Base-by-base conservation (phyloP, 306 rosid species). In the Crotalaria pallida region DNA sequence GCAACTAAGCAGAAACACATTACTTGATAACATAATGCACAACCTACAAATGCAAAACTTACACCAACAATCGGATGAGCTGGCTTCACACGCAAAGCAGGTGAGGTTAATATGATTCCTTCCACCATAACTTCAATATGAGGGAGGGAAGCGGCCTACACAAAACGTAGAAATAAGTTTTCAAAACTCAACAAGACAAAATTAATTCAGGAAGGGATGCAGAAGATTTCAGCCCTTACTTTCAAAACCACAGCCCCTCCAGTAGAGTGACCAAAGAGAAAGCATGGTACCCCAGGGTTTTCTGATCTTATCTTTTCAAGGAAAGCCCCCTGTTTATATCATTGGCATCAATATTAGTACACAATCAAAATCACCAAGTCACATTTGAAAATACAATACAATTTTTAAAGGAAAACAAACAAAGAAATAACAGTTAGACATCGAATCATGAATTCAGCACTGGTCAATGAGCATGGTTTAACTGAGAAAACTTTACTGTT, bases 251-350 rank as follows among this genome's bases (percentile, higher is more conserved):
- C 96, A 53, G 97, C 97, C 15, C 99, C 99, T 24, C 99, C 99
- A n/a, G 99, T 91, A 53, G 99, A 95, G 69, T 95, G 99, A 47
- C 99, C 99, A 65, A 91, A 95, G 64, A 95, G 99, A 78, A 95
- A 95, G 85, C 97, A 91, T 5, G 99, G 99, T 18, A 86, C 67
- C 48, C 87, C 99, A 71, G 96, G 96, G 86, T 95, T 91, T 71
- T 95, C 99, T 7, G 82, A 76, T 78, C 75, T 87, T 49, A 91
- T 84, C 80, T 87, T 95, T 58, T 89, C 96, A 82, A 95, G 71
- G 88, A 95, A 91, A 65, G 92, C 87, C 27, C 90, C 93, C 99
- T 95, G 83, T 76, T 74, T 38, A 63, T 34, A 33, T 2, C 41
- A 68, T 53, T 48, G 21, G 17, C 23, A n/a, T 79, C 51, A 33